Evolutionary conservation across 805 yeast species (phyloP).

Genomic region (Suhomyces sp.): DNA sequence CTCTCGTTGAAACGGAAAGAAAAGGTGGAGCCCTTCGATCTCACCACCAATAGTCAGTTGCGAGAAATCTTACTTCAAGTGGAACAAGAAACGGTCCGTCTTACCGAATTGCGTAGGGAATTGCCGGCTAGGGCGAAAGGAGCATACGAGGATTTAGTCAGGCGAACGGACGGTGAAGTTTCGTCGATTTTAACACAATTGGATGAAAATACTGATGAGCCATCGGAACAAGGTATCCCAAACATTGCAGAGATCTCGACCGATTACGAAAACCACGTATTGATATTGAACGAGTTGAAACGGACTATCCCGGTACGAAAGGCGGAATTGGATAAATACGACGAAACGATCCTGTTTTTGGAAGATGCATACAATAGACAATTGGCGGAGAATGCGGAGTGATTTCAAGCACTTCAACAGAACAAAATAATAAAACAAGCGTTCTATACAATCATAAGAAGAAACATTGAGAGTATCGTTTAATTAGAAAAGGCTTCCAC

Average conservation of each 20-base stretch:
- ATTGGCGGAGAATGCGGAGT: slow-evolving; percentile 1
- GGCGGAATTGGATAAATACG: slow-evolving; percentile 34
- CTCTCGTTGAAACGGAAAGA: slow-evolving; percentile 30
- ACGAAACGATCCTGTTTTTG: slow-evolving; percentile 29
- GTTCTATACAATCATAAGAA: too few species aligned
- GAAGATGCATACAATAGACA: slow-evolving; percentile 14
- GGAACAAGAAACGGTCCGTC: slow-evolving; percentile 59
- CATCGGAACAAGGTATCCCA: slow-evolving; percentile 12
- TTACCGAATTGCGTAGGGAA: slow-evolving; percentile 54
- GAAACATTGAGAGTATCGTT: too few species aligned
- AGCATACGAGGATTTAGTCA: slow-evolving; percentile 35
- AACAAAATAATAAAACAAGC: too few species aligned
- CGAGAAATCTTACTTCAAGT: slow-evolving; percentile 57
- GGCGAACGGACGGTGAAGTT: slow-evolving; percentile 30
- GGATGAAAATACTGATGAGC: slow-evolving; percentile 14
- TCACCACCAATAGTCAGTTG: slow-evolving; percentile 57
- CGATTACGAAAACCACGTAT: slow-evolving; percentile 30
- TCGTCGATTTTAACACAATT: slow-evolving; percentile 25
- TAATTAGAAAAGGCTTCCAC: too few species aligned
- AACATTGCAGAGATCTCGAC: slow-evolving; percentile 16
- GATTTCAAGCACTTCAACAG: too few species aligned
- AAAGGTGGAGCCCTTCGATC: slow-evolving; percentile 70
- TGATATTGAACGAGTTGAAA: slow-evolving; percentile 33
- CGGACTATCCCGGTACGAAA: slow-evolving; percentile 34
- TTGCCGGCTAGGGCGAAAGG: slow-evolving; percentile 45